Evolutionary conservation across 2,329 filamentous ascomycete genomes (phyloP).

Genomic region (Monilinia fructigena): DNA sequence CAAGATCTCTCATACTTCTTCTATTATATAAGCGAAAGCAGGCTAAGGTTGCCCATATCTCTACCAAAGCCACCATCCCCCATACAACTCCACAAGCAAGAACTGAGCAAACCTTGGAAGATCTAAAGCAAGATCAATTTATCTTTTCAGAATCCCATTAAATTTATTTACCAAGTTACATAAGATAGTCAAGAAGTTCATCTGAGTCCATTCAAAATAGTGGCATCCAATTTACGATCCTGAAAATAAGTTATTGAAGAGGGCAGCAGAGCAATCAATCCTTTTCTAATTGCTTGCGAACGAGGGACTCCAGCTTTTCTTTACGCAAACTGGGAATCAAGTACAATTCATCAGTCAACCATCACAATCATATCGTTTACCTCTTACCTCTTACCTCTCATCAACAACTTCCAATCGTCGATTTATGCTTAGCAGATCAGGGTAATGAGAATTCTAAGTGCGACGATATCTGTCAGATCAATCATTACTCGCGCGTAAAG

Average conservation of each 20-base stretch:
- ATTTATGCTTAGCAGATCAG: background rate
- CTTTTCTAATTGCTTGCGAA: background rate
- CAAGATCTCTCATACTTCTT: too few relatives aligned
- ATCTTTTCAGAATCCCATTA: conserved; percentile 12
- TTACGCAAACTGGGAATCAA: conserved; percentile 7
- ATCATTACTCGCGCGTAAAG: conserved; percentile 13
- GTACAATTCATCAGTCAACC: background rate
- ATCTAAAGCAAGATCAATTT: conserved; percentile 1
- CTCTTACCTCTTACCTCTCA: conserved; percentile 1
- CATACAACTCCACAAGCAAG: conserved; percentile 34
- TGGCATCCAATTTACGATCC: conserved; percentile 9
- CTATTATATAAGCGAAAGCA: conserved; percentile 31
- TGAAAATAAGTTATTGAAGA: background rate
- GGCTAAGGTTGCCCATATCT: conserved; percentile 30
- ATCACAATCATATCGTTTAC: background rate
- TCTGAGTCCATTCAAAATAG: conserved; percentile 4
- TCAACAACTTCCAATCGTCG: conserved; percentile 4
- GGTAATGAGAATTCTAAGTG: background rate
- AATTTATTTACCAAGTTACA: conserved; percentile 17
- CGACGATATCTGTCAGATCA: conserved; percentile 12
- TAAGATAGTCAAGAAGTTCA: conserved; percentile 22
- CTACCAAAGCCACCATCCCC: conserved; percentile 30
- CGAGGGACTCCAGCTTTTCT: background rate
- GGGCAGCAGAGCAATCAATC: background rate
- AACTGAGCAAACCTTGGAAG: conserved; percentile 18